Evolutionary conservation across 192 early-diverging fungal genomes (phyloP).

Genomic region (Oehlia diaphana): DNA sequence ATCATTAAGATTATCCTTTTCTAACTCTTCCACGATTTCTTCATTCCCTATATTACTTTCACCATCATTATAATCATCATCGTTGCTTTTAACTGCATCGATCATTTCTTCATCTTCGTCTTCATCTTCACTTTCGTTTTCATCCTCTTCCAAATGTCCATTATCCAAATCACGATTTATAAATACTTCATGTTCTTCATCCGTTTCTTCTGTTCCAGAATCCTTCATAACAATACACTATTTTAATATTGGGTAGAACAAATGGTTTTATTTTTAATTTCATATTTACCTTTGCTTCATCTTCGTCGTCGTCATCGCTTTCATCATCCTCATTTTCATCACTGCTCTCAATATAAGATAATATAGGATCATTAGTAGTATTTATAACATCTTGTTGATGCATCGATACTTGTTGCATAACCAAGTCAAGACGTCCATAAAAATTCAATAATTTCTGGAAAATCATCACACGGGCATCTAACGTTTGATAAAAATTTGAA

Average conservation of each 20-base stretch:
- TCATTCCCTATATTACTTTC: neutral
- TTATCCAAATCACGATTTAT: constrained; percentile 35
- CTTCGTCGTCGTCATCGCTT: constrained; percentile 26
- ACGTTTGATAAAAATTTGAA: constrained; percentile 51
- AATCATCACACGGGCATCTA: constrained; percentile 45
- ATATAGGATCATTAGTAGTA: constrained; percentile 41
- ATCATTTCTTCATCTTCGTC: constrained; percentile 19
- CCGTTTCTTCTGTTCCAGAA: constrained; percentile 23
- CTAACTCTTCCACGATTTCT: neutral
- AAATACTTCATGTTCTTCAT: constrained; percentile 37
- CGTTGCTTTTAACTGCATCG: constrained; percentile 25
- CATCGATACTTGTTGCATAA: constrained; percentile 51
- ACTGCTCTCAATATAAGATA: constrained; percentile 46
- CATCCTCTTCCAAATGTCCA: constrained; percentile 36
- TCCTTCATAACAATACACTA: neutral
- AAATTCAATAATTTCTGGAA: constrained; percentile 51
- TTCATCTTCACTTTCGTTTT: constrained; percentile 40
- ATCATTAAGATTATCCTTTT: neutral
- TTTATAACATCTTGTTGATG: constrained; percentile 36
- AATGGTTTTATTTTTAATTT: neutral
- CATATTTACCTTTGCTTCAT: neutral
- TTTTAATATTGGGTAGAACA: neutral
- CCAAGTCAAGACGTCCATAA: constrained; percentile 53
- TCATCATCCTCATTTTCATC: constrained; percentile 36
- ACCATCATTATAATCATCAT: constrained; percentile 7